Evolutionary conservation across 1,284 basidiomycete genomes (phyloP).

Genomic region (Apiotrichum veenhuisii): DNA sequence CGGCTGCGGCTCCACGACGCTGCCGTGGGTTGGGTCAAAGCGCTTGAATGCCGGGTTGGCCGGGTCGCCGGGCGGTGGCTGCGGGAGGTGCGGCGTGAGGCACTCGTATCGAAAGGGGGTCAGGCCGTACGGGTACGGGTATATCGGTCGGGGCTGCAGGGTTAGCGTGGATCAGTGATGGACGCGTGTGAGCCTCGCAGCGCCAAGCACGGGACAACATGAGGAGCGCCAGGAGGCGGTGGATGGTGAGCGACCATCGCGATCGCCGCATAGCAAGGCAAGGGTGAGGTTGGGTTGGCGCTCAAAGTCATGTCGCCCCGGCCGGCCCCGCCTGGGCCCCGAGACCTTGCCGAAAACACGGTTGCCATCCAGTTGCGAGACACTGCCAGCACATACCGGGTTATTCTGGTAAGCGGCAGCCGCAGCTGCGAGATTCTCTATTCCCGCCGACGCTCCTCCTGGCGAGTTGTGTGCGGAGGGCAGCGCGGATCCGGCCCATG

Average conservation of each 20-base stretch:
- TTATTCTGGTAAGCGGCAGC: constrained; percentile 18
- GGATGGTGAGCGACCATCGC: too few relatives aligned
- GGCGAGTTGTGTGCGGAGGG: constrained; percentile 1
- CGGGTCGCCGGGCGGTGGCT: constrained; percentile 33
- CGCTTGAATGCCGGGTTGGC: constrained; percentile 26
- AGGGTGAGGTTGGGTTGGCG: too few relatives aligned
- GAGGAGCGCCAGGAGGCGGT: too few relatives aligned
- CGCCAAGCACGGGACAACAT: too few relatives aligned
- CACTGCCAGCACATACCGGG: constrained; percentile 5
- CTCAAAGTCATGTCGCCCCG: too few relatives aligned
- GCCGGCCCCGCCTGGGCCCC: too few relatives aligned
- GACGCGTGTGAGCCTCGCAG: too few relatives aligned
- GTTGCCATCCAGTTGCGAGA: neutral
- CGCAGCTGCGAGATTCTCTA: constrained; percentile 25
- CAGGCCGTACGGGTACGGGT: constrained; percentile 34
- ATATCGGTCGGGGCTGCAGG: neutral
- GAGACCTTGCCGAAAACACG: too few relatives aligned
- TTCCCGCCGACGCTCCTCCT: constrained; percentile 10
- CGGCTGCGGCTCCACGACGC: neutral
- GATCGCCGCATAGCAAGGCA: too few relatives aligned
- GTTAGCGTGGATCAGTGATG: too few relatives aligned
- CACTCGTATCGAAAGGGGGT: constrained; percentile 39
- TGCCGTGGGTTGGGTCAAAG: constrained; percentile 25
- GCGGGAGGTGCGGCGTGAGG: constrained; percentile 22
- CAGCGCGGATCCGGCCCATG: constrained; percentile 5